These are phyloP conservation scores for Leccinum olivaceopallidum DNA, from an alignment of 768 basidiomycete species.

Conservation along the genomic window DNA sequence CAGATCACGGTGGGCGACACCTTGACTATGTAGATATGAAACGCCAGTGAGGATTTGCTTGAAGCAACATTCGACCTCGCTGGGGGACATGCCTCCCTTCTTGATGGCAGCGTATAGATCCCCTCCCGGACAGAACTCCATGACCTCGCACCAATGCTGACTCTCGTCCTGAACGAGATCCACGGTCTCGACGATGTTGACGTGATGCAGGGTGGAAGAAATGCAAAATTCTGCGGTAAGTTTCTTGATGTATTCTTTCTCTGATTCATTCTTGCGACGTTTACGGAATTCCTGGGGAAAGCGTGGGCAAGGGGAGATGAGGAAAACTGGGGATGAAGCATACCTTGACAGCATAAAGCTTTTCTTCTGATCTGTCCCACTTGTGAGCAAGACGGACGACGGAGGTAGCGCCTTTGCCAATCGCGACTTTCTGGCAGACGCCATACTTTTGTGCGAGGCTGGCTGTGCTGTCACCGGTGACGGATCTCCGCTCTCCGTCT, in stretches of 20 bases:
- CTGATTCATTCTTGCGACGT: slow-evolving; percentile 95
- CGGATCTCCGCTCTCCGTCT: slow-evolving; percentile 48
- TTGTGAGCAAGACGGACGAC: slow-evolving; percentile 97
- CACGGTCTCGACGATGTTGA: slow-evolving; percentile 97
- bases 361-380: slow-evolving; percentile 96
- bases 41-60: slow-evolving; percentile 92
- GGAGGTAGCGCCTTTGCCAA: slow-evolving; percentile 98
- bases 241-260: slow-evolving; percentile 99
- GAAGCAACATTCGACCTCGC: slow-evolving; percentile 97
- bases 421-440: slow-evolving; percentile 93
- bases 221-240: slow-evolving; percentile 99
- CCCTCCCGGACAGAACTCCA: slow-evolving; percentile 99
- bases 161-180: slow-evolving; percentile 98
- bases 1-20: slow-evolving; percentile 96
- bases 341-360: slow-evolving; percentile 97
- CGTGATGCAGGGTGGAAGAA: slow-evolving; percentile 90
- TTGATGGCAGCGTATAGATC: slow-evolving; percentile 99
- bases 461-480: slow-evolving; percentile 51
- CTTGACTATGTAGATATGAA: slow-evolving; percentile 90
- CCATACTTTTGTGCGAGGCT: slow-evolving; percentile 90
- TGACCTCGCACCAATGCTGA: slow-evolving; percentile 98
- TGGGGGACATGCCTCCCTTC: slow-evolving; percentile 89
- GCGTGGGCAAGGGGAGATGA: not conserved
- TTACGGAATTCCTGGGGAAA: slow-evolving; percentile 90
- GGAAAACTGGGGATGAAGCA: not conserved